phyloP scores from a whole-genome alignment of 2,329 filamentous ascomycete species.

The Aspergillus ochraceus region DNA sequence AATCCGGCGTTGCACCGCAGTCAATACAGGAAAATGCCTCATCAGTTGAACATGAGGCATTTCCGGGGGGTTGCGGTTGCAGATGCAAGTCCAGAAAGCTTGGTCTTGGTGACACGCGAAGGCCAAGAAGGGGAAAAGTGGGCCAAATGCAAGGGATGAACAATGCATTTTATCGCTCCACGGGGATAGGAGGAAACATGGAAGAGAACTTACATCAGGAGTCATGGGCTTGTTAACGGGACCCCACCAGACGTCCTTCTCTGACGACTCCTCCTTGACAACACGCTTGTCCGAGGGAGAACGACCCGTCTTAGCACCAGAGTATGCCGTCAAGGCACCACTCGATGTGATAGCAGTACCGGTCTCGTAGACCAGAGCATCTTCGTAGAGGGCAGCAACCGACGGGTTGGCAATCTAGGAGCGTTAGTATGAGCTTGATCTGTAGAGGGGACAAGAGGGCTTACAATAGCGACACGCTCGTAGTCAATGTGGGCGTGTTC shows the following conservation, averaged over 20 bases:
- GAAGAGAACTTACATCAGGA: slow-evolving; percentile 71
- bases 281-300: slow-evolving; percentile 97
- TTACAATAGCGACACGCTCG: slow-evolving; percentile 93
- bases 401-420: slow-evolving; percentile 80
- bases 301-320: slow-evolving; percentile 94
- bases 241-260: slow-evolving; percentile 97
- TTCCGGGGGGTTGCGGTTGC: slow-evolving; percentile 12
- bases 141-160: slow-evolving; percentile 21
- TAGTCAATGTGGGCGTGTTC: slow-evolving; percentile 99
- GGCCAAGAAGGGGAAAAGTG: slow-evolving; percentile 11
- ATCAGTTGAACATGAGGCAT: slow-evolving; percentile 12
- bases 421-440: slow-evolving; percentile 11
- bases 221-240: slow-evolving; percentile 99
- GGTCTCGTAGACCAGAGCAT: slow-evolving; percentile 96
- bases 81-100: slow-evolving; percentile 18
- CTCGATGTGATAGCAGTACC: slow-evolving; percentile 96
- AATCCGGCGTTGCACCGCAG: slow-evolving; percentile 10
- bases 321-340: slow-evolving; percentile 95
- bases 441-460: slow-evolving; percentile 30
- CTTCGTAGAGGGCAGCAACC: slow-evolving; percentile 94
- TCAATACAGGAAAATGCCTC: slow-evolving; percentile 17
- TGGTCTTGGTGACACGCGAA: slow-evolving; percentile 8
- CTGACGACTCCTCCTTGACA: slow-evolving; percentile 84
- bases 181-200: slow-evolving; percentile 3
- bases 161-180: slow-evolving; percentile 17